phyloP scores from a whole-genome alignment of 2,329 filamentous ascomycete species.

The Hortaea werneckii region DNA sequence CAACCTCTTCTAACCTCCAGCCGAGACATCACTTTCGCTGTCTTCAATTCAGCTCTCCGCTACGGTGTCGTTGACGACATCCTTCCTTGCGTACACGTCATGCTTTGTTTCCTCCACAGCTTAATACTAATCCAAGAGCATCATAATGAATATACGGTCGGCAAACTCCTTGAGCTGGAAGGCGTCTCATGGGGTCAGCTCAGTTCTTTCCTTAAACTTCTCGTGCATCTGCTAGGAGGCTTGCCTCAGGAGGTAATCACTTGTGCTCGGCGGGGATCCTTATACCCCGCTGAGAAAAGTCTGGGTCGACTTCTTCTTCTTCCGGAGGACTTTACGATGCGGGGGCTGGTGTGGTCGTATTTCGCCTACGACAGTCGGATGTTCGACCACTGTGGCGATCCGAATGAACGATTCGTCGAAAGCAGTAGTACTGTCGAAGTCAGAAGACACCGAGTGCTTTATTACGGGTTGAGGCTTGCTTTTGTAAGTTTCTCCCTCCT shows the following conservation, averaged over 20 bases:
- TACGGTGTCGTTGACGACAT: constrained; percentile 36
- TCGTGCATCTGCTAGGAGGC: constrained; percentile 22
- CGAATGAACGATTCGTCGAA: constrained; percentile 1
- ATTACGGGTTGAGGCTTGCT: constrained; percentile 5
- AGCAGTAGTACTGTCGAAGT: not conserved
- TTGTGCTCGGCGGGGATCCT: constrained; percentile 23
- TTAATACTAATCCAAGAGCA: not conserved
- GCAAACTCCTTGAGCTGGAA: not conserved
- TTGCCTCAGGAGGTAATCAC: constrained; percentile 27
- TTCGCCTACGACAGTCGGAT: constrained; percentile 48
- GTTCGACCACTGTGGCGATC: constrained; percentile 42
- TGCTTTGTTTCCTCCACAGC: constrained; percentile 37
- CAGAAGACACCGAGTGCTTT: constrained; percentile 1
- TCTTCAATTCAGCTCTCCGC: not conserved
- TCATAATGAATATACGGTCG: not conserved
- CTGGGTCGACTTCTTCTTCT: constrained; percentile 36
- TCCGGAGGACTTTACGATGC: constrained; percentile 57
- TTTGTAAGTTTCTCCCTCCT: constrained; percentile 1
- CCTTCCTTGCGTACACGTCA: constrained; percentile 51
- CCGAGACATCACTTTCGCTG: not conserved
- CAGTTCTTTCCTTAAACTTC: constrained; percentile 41
- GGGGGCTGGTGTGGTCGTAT: constrained; percentile 50
- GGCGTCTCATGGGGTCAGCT: constrained; percentile 39
- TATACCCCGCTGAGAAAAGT: constrained; percentile 31
- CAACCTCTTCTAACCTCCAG: not conserved